phyloP scores from a whole-genome alignment of 208 protist genomes.

The Acanthamoeba polyphaga region DNA sequence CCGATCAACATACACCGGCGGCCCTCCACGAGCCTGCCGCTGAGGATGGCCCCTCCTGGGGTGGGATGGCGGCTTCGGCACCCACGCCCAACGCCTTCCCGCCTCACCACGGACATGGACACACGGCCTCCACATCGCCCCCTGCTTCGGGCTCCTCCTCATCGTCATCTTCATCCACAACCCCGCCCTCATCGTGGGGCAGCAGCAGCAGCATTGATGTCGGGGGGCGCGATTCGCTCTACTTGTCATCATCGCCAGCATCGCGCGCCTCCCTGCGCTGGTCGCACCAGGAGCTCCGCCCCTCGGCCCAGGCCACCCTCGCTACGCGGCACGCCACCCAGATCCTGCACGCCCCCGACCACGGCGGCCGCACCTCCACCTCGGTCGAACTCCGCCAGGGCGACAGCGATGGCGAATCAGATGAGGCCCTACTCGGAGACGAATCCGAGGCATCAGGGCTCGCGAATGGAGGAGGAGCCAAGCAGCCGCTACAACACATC shows the following conservation, averaged over 20 bases:
- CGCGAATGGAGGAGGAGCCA: not conserved
- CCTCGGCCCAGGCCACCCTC: slow-evolving; percentile 20
- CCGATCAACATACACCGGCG: slow-evolving; percentile 3
- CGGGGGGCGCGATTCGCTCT: slow-evolving; percentile 18
- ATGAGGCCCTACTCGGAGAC: not conserved
- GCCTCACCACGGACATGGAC: not conserved
- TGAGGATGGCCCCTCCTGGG: not conserved
- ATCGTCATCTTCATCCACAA: not conserved
- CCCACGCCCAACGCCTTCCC: not conserved
- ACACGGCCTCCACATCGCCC: not conserved
- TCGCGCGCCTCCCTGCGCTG: slow-evolving; percentile 7
- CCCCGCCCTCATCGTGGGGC: not conserved
- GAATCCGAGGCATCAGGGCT: not conserved
- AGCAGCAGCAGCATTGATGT: not conserved
- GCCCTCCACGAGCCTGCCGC: not conserved
- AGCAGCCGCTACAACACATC: not conserved
- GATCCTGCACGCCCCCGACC: not conserved
- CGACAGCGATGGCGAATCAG: not conserved
- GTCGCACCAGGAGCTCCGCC: slow-evolving; percentile 34
- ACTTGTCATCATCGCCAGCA: not conserved
- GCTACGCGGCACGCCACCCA: slow-evolving; percentile 19
- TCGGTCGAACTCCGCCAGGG: slow-evolving; percentile 3
- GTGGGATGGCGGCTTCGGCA: not conserved
- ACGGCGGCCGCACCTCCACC: not conserved
- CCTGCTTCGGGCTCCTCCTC: not conserved